Evolutionary conservation across 345 rosid genomes (phyloP).

Genomic region (Arabis alpina): DNA sequence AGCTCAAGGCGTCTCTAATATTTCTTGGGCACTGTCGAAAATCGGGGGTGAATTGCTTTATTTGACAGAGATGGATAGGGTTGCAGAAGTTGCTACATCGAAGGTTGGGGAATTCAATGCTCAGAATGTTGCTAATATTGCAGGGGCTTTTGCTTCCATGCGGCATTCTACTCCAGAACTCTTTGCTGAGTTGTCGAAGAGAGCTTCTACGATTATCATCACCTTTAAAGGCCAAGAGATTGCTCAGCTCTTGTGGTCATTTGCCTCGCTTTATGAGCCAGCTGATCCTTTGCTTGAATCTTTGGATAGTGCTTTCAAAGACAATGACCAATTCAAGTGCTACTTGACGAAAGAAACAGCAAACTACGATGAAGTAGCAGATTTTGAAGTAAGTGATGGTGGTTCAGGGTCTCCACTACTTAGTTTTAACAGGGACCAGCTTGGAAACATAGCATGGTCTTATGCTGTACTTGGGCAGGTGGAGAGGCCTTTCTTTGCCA

Average conservation of each 20-base stretch:
- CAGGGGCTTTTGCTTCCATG: conserved; percentile 94
- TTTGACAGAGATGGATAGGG: conserved; percentile 94
- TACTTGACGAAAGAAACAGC: conserved; percentile 41
- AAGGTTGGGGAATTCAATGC: conserved; percentile 78
- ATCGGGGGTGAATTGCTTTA: conserved; percentile 88
- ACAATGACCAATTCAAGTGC: conserved; percentile 55
- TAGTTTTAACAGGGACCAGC: conserved; percentile 76
- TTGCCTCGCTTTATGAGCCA: conserved; percentile 79
- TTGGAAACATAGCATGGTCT: conserved; percentile 96
- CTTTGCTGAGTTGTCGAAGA: conserved; percentile 65
- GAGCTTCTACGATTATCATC: conserved; percentile 57
- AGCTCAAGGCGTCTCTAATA: conserved; percentile 90
- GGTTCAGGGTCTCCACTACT: conserved; percentile 51
- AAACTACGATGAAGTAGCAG: conserved; percentile 34
- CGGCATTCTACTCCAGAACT: conserved; percentile 78
- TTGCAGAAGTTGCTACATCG: conserved; percentile 82
- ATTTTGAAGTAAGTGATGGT: conserved; percentile 38
- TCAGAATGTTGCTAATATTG: conserved; percentile 89
- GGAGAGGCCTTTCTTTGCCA: conserved; percentile 68
- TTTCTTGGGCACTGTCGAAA: conserved; percentile 90
- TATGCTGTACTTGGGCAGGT: conserved; percentile 85
- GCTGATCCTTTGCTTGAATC: conserved; percentile 71
- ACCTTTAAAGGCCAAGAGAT: conserved; percentile 82
- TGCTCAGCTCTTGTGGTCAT: conserved; percentile 90
- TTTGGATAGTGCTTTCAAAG: conserved; percentile 62